phyloP scores from a whole-genome alignment of 306 rosid genomes.

The Senna tora region DNA sequence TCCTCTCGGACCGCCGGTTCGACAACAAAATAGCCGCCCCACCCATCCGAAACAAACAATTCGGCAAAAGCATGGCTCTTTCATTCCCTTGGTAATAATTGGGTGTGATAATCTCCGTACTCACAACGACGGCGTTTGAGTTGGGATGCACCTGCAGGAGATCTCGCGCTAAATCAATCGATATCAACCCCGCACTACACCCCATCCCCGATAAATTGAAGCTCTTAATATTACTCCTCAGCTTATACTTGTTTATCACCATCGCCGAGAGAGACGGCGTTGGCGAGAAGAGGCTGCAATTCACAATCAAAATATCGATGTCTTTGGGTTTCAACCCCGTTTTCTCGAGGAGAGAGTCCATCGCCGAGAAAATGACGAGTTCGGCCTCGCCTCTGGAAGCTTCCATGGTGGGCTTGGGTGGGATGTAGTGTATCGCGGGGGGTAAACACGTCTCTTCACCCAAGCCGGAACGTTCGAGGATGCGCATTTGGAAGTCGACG shows the following conservation, averaged over 20 bases:
- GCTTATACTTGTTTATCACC: constrained; percentile 82
- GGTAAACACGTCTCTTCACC: constrained; percentile 83
- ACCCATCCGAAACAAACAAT: constrained; percentile 87
- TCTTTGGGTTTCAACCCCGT: constrained; percentile 74
- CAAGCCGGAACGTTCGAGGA: constrained; percentile 77
- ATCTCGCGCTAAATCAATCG: constrained; percentile 78
- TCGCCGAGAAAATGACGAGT: constrained; percentile 74
- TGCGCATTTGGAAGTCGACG: constrained; percentile 82
- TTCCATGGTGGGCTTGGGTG: constrained; percentile 78
- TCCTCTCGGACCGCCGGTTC: constrained; percentile 53
- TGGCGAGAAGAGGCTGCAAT: constrained; percentile 83
- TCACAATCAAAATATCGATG: constrained; percentile 73
- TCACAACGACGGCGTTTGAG: constrained; percentile 80
- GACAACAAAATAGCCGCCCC: constrained; percentile 81
- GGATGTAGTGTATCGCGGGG: constrained; percentile 73
- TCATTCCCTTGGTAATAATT: constrained; percentile 87
- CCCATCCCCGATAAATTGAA: constrained; percentile 90
- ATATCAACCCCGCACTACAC: constrained; percentile 76
- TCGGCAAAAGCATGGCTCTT: constrained; percentile 86
- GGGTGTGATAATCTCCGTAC: constrained; percentile 85
- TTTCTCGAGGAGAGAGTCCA: constrained; percentile 56
- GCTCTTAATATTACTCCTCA: constrained; percentile 78
- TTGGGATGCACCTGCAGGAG: constrained; percentile 82
- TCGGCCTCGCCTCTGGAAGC: constrained; percentile 73
- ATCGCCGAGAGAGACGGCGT: constrained; percentile 84